Base-by-base conservation (phyloP, 2,329 filamentous ascomycete species). In the Neospermospora avenae region DNA sequence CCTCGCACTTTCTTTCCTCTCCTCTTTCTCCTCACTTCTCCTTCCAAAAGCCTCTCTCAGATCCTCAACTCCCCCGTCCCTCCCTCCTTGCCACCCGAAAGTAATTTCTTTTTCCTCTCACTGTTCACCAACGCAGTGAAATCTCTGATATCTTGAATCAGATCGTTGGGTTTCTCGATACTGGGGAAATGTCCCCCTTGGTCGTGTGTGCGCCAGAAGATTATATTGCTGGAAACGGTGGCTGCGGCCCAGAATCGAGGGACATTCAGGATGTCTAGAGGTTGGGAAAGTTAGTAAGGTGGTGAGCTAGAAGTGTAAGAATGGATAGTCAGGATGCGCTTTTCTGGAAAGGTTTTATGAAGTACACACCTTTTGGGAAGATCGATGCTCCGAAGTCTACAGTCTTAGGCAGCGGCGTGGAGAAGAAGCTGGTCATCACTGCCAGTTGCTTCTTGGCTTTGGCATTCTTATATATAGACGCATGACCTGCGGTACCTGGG, bases 51-150 rank as follows among this genome's bases (percentile, higher is more conserved):
- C n/a, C n/a, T n/a, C n/a, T 16, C 25, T 25, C 25, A 5, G 6
- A 31, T 31, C 11, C 28, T 5, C 28, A 31, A 31, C 14, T 18
- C 14, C 16, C 45, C 24, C 16, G 3, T 34, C 3, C 45, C 45
- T 16, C 31, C 24, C 28, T 6, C 10, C 16, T 34, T 11, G 3
- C 25, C 25, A 20, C 31, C 25, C 7, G 8, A 18, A 41, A 41
- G n/a, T 16, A 41, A 6, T 3, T 7, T 4, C 39, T 41, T 2
- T 31, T 31, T 76, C 1, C 78, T 78, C 0, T 71, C 73, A 58
- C 76, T 76, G 0, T 78, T 77, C 72, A 86, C 84, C 80, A 85
- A 82, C 16, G 75, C 74, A 59, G 76, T 76, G 57, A 87, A 66
- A 11, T 63, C 65, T 31, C 60, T 53, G 16, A 67, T 60, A 68